Evolutionary conservation across 208 protist species (phyloP), one percentile per base, ranked within the genome.

Genomic region (Acanthamoeba triangularis): DNA sequence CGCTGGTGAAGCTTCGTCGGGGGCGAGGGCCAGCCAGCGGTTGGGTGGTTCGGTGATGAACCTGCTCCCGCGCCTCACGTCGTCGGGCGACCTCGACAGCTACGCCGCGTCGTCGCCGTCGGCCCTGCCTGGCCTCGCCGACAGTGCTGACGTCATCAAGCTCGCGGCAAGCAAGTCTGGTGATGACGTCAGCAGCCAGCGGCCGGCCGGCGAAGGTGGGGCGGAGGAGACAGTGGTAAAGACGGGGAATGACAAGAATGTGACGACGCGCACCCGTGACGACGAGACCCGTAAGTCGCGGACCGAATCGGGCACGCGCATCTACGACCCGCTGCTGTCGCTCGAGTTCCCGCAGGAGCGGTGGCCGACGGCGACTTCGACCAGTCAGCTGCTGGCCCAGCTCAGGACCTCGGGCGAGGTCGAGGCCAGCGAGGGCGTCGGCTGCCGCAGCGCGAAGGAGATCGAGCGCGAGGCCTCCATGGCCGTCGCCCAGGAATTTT

Each of bases 391-490:
- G 37, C 54, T 61, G 54, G 54, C 54, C 16, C 54, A 23, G 54
- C 54, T 61, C 54, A 61, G 28, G 65, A 72, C 37, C 37, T 41
- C 37, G 37, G 37, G 28, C 20, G 5, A 25, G 14, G 41, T 82
- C 6, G 74, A 82, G 41, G 74, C 74, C 41, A 82, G 74, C 74
- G 74, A 82, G 74, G 74, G 74, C 25, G 74, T 82, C 41, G 74
- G 74, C 74, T 54, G 74, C 28, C 37, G 13, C 41, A 54, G 30
- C 33, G 74, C 11, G 8, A 41, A 82, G 74, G 74, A 82, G 41
- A 49, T 82, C 35, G 41, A 25, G 4, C 30, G 74, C 20, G 74
- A 82, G 41, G 41, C 74, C 35, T 82, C 74, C 18, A 52, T 82
- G 14, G 41, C 41, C 14, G 35, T 52, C 74, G 74, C 74, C 33